These are phyloP conservation scores for Basipetospora chlamydospora DNA, from an alignment of 2,329 filamentous ascomycete genomes.

Conservation along the genomic window DNA sequence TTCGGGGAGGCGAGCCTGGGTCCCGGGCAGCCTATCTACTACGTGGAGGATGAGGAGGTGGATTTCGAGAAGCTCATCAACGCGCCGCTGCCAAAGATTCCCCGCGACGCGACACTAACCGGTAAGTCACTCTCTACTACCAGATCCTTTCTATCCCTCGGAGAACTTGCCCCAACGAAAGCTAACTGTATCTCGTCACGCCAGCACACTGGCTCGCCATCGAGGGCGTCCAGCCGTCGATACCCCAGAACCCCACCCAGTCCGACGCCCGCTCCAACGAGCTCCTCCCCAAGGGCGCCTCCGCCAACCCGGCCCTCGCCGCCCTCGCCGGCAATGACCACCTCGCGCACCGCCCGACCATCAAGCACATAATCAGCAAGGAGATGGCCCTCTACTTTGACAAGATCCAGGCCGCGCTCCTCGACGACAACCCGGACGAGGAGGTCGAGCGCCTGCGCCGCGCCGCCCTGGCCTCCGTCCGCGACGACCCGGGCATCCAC, in stretches of 20 bases:
- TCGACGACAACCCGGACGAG: constrained; percentile 78
- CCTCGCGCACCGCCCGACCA: constrained; percentile 69
- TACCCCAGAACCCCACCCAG: constrained; percentile 87
- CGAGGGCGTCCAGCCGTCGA: constrained; percentile 91
- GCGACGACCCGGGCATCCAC: constrained; percentile 82
- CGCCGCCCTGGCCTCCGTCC: constrained; percentile 72
- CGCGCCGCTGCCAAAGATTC: constrained; percentile 85
- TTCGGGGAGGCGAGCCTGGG: constrained; percentile 92
- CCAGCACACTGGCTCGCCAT: constrained; percentile 77
- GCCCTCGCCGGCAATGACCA: constrained; percentile 75
- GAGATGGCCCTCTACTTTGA: constrained; percentile 96
- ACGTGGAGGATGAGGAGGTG: constrained; percentile 95
- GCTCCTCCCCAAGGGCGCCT: constrained; percentile 76
- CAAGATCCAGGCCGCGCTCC: constrained; percentile 76
- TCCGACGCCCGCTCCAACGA: constrained; percentile 74
- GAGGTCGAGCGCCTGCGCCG: constrained; percentile 57
- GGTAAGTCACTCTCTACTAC: constrained; percentile 35
- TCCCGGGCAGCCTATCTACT: constrained; percentile 86
- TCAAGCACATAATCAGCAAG: constrained; percentile 93
- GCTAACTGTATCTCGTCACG: neutral
- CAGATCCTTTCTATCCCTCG: too few relatives aligned
- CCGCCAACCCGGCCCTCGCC: constrained; percentile 67
- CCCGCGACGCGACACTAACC: constrained; percentile 82
- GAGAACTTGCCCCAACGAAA: too few relatives aligned
- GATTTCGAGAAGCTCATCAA: constrained; percentile 99